Conservation (phyloP, 257 asterid genomes). For the Avicennia marina region DNA sequence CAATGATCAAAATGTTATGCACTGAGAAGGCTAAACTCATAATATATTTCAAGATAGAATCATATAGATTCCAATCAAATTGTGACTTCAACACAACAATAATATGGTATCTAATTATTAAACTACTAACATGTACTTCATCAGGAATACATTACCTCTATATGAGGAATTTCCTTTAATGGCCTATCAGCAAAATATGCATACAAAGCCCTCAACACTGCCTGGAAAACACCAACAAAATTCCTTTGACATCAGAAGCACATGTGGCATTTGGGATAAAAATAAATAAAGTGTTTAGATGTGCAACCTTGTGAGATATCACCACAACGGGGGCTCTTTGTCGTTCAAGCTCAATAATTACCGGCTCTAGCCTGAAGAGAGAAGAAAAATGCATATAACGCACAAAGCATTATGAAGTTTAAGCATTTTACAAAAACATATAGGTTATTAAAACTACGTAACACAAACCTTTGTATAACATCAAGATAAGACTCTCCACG, state of each 20-base stretch:
- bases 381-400: constrained; percentile 11
- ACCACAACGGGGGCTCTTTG: constrained; percentile 99
- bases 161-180: constrained; percentile 83
- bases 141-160: constrained; percentile 64
- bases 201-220: constrained; percentile 93
- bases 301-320: constrained; percentile 86
- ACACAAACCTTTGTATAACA: constrained; percentile 87
- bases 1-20: too few species aligned
- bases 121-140: too few species aligned
- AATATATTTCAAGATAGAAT: too few species aligned
- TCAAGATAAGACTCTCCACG: constrained; percentile 99
- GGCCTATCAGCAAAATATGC: constrained; percentile 99
- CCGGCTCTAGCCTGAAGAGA: constrained; percentile 84
- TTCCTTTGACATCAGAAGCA: constrained; percentile 22
- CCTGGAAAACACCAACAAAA: constrained; percentile 46
- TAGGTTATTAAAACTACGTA: constrained; percentile 12
- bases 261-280: constrained; percentile 1
- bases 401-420: constrained; percentile 4
- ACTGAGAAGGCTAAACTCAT: too few species aligned
- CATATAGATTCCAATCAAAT: too few species aligned
- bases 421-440: too few species aligned
- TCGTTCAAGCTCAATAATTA: constrained; percentile 94
- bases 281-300: not conserved
- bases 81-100: too few species aligned
- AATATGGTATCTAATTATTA: too few species aligned